Base-by-base conservation (phyloP, 1,284 basidiomycete genomes). In the Malassezia slooffiae region DNA sequence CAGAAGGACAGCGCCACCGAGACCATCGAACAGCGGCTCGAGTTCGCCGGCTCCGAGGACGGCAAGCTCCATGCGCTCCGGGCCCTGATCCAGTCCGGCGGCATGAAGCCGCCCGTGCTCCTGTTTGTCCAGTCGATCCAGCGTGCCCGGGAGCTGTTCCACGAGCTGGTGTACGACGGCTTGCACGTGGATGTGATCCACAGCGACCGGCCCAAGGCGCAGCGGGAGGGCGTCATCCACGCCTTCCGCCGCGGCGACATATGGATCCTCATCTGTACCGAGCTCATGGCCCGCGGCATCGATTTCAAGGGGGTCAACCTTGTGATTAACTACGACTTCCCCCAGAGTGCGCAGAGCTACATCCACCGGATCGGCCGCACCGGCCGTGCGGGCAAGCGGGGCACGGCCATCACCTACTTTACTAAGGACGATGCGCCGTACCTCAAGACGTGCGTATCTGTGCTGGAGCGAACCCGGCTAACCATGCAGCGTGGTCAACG, bases 351-450 rank as follows among this genome's bases (percentile, higher is more conserved):
- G 2, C 88, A 93, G 70, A 86, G 82, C 59, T 97, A 97, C 65
- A 79, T 97, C 24, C 91, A 97, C 72, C 78, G 91, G 20, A 93
- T 97, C 47, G 91, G 85, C 77, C 82, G 93, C 47, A 96, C 91
- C 1, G 91, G 91, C 15, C 80, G 91, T 46, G 90, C 90, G 13
- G 91, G 89, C 1, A 77, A 83, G 36, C 80, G 85, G 57, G 91
- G 91, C 8, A 82, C 82, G 66, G 90, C 91, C 0, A 79, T 91
- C 38, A 97, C 91, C 1, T 96, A 88, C 71, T 96, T 95, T 72
- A 93, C 87, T 3, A 79, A 88, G 58, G 85, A 90, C 48, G 91
- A 97, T 70, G 84, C 81, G 0, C 83, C 85, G 1, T 86, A 83
- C 71, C 75, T 96, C 32, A 90, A 91, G 73, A 80, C 85, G 82